phyloP scores from a whole-genome alignment of 2,329 filamentous ascomycete species.

The Aspergillus costaricaensis region DNA sequence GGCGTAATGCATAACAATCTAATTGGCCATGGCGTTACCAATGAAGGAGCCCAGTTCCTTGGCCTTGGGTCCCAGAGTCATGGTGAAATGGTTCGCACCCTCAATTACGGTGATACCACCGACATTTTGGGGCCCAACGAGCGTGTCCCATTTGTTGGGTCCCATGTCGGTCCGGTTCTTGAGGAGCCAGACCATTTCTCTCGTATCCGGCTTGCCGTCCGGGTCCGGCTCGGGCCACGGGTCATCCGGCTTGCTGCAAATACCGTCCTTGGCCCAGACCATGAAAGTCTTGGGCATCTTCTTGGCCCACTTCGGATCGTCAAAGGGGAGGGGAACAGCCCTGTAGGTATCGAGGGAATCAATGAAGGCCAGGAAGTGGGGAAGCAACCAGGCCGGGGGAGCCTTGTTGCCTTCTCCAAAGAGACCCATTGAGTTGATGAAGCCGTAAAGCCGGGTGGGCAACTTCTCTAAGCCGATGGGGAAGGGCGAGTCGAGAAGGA shows the following conservation, averaged over 20 bases:
- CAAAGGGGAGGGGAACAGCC: slow-evolving; percentile 34
- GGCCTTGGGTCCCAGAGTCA: slow-evolving; percentile 33
- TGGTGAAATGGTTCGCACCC: slow-evolving; percentile 40
- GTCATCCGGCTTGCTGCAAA: slow-evolving; percentile 46
- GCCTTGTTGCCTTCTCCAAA: slow-evolving; percentile 49
- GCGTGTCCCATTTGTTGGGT: slow-evolving; percentile 50
- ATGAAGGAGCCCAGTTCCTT: slow-evolving; percentile 35
- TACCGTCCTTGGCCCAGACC: slow-evolving; percentile 53
- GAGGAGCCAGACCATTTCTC: slow-evolving; percentile 53
- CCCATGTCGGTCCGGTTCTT: slow-evolving; percentile 52
- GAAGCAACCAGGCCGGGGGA: slow-evolving; percentile 52
- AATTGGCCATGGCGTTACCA: slow-evolving; percentile 25
- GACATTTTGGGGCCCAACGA: slow-evolving; percentile 43
- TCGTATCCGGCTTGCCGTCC: slow-evolving; percentile 45
- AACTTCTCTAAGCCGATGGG: slow-evolving; percentile 69
- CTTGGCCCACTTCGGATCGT: slow-evolving; percentile 29
- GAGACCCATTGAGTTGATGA: slow-evolving; percentile 51
- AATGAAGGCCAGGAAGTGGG: slow-evolving; percentile 55
- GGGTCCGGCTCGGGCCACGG: slow-evolving; percentile 42
- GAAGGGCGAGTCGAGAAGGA: slow-evolving; percentile 68
- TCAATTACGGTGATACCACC: slow-evolving; percentile 36
- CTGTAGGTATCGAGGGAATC: slow-evolving; percentile 51
- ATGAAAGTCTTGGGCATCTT: slow-evolving; percentile 47
- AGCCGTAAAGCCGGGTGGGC: slow-evolving; percentile 55
- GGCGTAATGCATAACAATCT: slow-evolving; percentile 2